Evolutionary conservation across 176 grass and related monocot genomes (phyloP).

Genomic region (Juncus inflexus): DNA sequence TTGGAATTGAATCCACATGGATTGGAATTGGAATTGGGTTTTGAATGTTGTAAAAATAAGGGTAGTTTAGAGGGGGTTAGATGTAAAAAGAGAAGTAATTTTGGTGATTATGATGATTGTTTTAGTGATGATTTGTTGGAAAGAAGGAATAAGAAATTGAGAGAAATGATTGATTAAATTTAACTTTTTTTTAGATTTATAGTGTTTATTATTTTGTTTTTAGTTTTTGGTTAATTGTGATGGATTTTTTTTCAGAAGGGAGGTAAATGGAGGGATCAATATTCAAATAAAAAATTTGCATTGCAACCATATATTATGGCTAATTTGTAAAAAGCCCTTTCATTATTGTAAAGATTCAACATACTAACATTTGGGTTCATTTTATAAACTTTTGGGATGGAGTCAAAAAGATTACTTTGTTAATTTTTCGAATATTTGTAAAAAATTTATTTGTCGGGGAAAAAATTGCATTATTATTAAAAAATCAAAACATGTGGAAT

Average conservation of each 20-base stretch:
- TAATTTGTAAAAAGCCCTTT: no score
- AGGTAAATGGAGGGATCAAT: background rate
- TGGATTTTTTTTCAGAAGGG: background rate
- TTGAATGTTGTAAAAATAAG: background rate
- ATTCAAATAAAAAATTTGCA: conserved; percentile 6
- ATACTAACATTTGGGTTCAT: no score
- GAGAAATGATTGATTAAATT: conserved; percentile 20
- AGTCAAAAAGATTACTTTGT: no score
- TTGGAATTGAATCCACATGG: conserved; percentile 18
- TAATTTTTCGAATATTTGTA: no score
- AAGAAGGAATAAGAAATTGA: background rate
- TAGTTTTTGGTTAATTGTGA: background rate
- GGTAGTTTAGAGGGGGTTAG: background rate
- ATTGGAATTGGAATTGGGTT: background rate
- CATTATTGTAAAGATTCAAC: no score
- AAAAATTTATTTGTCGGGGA: no score
- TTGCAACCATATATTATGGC: background rate
- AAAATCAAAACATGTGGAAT: no score
- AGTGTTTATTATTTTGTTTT: background rate
- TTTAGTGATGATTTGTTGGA: conserved; percentile 12
- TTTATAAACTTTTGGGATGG: no score
- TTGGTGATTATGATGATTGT: background rate
- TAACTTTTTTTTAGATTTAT: background rate
- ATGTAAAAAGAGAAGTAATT: background rate
- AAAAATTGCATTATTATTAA: no score